These are phyloP conservation scores for Kokia cookei DNA, from an alignment of 441 rosid genomes.

Conservation along the genomic window DNA sequence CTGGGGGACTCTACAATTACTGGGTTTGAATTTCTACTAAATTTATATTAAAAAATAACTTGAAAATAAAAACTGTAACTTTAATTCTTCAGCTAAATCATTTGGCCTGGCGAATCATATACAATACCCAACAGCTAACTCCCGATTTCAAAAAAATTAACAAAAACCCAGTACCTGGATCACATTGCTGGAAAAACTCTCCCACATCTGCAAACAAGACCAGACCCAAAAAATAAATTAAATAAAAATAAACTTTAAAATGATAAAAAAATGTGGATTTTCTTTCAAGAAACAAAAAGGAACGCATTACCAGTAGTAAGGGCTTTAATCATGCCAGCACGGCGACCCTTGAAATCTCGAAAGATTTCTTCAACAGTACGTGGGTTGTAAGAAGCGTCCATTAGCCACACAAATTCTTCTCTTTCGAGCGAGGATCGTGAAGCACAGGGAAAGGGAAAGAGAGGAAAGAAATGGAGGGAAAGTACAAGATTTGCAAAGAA, in stretches of 20 bases:
- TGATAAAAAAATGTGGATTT: background rate
- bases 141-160: background rate
- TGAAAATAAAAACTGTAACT: background rate
- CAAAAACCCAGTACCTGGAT: conserved; percentile 21
- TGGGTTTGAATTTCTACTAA: background rate
- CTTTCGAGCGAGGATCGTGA: background rate
- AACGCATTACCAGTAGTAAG: conserved; percentile 36
- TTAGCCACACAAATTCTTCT: conserved; percentile 1
- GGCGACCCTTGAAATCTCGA: conserved; percentile 49
- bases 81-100: background rate
- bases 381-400: conserved; percentile 58
- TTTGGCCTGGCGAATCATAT: background rate
- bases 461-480: conserved; percentile 33
- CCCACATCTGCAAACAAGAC: conserved; percentile 24
- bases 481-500: background rate
- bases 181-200: conserved; percentile 32
- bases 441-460: background rate
- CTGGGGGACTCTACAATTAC: background rate
- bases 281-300: background rate
- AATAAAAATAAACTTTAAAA: background rate
- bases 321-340: conserved; percentile 55
- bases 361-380: conserved; percentile 51
- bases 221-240: background rate
- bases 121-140: no score
- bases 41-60: background rate